Conservation (phyloP, 148 eudicot species). For the Oxyria digyna region DNA sequence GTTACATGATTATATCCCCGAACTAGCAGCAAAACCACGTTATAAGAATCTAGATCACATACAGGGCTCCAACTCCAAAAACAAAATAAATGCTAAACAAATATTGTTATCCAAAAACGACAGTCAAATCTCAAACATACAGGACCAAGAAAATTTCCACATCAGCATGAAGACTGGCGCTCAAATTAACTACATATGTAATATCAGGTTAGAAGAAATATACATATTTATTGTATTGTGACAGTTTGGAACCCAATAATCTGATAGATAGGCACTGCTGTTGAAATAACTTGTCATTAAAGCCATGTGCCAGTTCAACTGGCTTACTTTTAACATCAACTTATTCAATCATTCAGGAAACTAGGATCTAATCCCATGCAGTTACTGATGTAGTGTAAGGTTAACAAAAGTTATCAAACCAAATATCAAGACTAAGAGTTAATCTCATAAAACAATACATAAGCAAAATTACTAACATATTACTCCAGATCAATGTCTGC, state of each 20-base stretch:
- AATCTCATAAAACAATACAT: not conserved
- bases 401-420: not conserved
- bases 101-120: not conserved
- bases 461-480: not conserved
- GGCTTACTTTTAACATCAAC: not conserved
- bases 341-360: not conserved
- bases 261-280: not conserved
- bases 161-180: not conserved
- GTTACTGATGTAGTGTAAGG: not conserved
- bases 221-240: not conserved
- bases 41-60: not conserved
- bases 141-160: not conserved
- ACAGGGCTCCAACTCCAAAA: not conserved
- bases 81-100: not conserved
- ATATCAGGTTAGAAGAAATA: not conserved
- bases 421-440: not conserved
- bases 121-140: not conserved
- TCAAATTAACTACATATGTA: not conserved
- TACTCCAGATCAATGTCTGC: not conserved
- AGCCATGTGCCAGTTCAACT: not conserved
- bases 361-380: not conserved
- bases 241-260: not conserved
- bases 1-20: not conserved
- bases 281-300: not conserved
- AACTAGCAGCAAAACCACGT: not conserved